phyloP scores from a whole-genome alignment of 2,329 filamentous ascomycete species.

The Huntiella omanensis region DNA sequence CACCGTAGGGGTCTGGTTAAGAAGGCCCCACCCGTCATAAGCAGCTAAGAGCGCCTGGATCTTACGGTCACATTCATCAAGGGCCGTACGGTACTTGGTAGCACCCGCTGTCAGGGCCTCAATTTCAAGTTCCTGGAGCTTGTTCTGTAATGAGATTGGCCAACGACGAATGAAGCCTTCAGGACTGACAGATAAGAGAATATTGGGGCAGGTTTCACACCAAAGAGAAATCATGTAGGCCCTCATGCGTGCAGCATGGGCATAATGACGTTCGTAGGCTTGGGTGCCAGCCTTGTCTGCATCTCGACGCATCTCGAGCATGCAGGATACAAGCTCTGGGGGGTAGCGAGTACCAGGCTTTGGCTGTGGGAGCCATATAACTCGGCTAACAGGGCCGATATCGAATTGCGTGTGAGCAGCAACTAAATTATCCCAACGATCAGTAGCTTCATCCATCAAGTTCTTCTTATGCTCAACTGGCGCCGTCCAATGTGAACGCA shows the following conservation, averaged over 20 bases:
- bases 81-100: background rate
- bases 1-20: background rate
- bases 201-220: background rate
- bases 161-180: constrained; percentile 4
- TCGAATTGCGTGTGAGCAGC: background rate
- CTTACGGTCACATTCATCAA: background rate
- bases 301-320: background rate
- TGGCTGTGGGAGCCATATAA: background rate
- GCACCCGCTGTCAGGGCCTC: background rate
- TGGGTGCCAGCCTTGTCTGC: constrained; percentile 1
- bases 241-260: background rate
- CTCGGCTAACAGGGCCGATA: background rate
- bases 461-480: background rate
- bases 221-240: constrained; percentile 1
- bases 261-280: constrained; percentile 1
- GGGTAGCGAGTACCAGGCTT: constrained; percentile 1
- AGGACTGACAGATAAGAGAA: constrained; percentile 3
- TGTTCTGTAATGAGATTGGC: constrained; percentile 1
- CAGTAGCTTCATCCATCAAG: constrained; percentile 2
- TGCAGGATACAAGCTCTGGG: constrained; percentile 2
- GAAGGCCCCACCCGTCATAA: constrained; percentile 2
- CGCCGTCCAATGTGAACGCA: background rate
- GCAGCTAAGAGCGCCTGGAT: background rate
- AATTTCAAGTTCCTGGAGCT: background rate
- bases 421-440: background rate